Evolutionary conservation across 2,329 filamentous ascomycete genomes (phyloP).

Genomic region (Pseudopyrenochaeta lycopersici): DNA sequence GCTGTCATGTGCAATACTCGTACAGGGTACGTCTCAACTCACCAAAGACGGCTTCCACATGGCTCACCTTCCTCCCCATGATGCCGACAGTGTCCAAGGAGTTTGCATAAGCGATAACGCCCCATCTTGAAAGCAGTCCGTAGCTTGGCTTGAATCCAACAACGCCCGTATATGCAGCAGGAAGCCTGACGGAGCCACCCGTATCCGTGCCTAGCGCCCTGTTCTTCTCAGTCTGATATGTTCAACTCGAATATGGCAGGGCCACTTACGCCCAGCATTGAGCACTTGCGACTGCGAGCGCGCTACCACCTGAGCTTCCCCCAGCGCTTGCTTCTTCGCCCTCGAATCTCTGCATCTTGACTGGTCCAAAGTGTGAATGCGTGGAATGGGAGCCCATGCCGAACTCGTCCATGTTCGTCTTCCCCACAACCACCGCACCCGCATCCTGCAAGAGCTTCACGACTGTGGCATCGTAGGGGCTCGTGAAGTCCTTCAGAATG

Average conservation of each 20-base stretch:
- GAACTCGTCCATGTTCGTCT: slow-evolving; percentile 96
- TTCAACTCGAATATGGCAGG: not conserved
- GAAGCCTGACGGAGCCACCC: slow-evolving; percentile 85
- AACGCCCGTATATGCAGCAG: slow-evolving; percentile 84
- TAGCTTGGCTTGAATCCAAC: slow-evolving; percentile 94
- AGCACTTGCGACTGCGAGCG: slow-evolving; percentile 77
- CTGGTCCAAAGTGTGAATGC: slow-evolving; percentile 72
- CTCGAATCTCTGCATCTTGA: slow-evolving; percentile 59
- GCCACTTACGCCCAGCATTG: slow-evolving; percentile 65
- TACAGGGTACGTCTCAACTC: not conserved
- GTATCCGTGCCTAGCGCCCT: slow-evolving; percentile 91
- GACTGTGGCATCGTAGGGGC: slow-evolving; percentile 85
- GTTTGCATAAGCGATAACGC: slow-evolving; percentile 91
- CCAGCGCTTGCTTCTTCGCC: slow-evolving; percentile 49
- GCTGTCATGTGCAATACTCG: not conserved
- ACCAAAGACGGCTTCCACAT: slow-evolving; percentile 55
- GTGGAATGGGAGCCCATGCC: slow-evolving; percentile 89
- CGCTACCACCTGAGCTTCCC: slow-evolving; percentile 88
- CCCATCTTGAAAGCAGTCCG: slow-evolving; percentile 83
- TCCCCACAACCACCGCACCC: slow-evolving; percentile 73
- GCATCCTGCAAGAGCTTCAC: slow-evolving; percentile 71
- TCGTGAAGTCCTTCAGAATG: slow-evolving; percentile 72
- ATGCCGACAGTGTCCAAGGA: slow-evolving; percentile 91
- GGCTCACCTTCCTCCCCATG: slow-evolving; percentile 66
- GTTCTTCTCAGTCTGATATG: slow-evolving; percentile 19